phyloP scores from a whole-genome alignment of 1,284 basidiomycete genomes.

The Somion occarium region DNA sequence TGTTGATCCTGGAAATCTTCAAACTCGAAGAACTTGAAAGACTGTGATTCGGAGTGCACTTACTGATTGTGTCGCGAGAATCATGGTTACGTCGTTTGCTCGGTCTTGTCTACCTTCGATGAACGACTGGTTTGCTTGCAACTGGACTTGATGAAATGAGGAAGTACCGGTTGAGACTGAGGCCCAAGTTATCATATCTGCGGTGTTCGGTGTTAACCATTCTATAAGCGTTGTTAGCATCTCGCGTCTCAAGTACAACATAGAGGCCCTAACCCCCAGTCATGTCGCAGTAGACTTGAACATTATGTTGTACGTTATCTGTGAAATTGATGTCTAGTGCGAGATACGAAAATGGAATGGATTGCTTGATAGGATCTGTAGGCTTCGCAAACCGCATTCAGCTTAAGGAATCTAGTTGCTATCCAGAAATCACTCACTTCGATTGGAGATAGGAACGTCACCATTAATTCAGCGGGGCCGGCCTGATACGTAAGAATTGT shows the following conservation, averaged over 20 bases:
- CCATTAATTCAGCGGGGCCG: conserved; percentile 17
- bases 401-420: too few species aligned
- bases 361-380: conserved; percentile 28
- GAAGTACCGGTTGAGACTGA: conserved; percentile 2
- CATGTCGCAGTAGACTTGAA: conserved; percentile 33
- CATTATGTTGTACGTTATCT: conserved; percentile 27
- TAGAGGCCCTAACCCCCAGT: conserved; percentile 20
- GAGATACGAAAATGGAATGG: conserved; percentile 30
- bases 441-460: conserved; percentile 20
- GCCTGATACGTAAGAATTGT: conserved; percentile 16
- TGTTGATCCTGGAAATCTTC: too few species aligned
- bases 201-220: conserved; percentile 7
- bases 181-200: background rate
- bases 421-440: conserved; percentile 14
- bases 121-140: conserved; percentile 13
- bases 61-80: background rate
- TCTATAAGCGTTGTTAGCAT: background rate
- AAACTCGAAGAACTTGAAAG: too few species aligned
- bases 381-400: too few species aligned
- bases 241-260: background rate
- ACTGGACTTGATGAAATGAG: conserved; percentile 16
- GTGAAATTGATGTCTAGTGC: conserved; percentile 24
- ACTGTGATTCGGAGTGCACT: too few species aligned
- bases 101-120: conserved; percentile 15
- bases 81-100: conserved; percentile 18